A percentile compares a stretch with the other conserved stretches of the same genome.
Conservation (phyloP, 208 protist genomes). For the Lotmaria passim region DNA sequence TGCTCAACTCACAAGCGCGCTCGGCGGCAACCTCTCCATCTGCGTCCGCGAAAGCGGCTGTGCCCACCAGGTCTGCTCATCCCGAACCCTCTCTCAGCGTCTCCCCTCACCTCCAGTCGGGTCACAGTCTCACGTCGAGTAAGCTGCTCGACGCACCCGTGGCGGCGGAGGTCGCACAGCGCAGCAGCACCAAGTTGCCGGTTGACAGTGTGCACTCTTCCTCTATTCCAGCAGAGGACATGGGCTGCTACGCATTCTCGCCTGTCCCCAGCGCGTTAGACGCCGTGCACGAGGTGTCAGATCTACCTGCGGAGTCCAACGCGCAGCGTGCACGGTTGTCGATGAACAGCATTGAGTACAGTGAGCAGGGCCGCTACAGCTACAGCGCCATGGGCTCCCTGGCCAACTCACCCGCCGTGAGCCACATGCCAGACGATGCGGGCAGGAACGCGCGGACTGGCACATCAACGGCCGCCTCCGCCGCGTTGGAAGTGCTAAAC, state of each 20-base stretch:
- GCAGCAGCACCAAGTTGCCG: background rate
- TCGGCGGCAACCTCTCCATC: background rate
- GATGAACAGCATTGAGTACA: constrained; percentile 28
- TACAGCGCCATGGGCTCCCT: constrained; percentile 32
- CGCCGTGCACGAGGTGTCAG: background rate
- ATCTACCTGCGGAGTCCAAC: background rate
- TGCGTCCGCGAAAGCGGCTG: background rate
- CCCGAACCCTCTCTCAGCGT: background rate
- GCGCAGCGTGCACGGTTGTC: background rate
- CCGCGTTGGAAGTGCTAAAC: background rate
- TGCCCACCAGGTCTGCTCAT: background rate
- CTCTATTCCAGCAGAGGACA: background rate
- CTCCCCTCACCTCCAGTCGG: background rate
- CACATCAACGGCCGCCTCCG: background rate
- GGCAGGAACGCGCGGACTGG: background rate
- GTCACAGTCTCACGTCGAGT: background rate
- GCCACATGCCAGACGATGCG: constrained; percentile 19
- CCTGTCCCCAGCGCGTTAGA: background rate
- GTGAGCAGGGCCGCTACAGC: constrained; percentile 30
- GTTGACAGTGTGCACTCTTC: background rate
- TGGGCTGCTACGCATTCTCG: constrained; percentile 2
- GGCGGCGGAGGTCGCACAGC: background rate
- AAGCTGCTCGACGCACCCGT: constrained; percentile 10
- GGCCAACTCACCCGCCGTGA: constrained; percentile 25
- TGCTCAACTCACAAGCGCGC: background rate